phyloP scores from a whole-genome alignment of 352 stramenopile species.

The Phytopythium sindhum region DNA sequence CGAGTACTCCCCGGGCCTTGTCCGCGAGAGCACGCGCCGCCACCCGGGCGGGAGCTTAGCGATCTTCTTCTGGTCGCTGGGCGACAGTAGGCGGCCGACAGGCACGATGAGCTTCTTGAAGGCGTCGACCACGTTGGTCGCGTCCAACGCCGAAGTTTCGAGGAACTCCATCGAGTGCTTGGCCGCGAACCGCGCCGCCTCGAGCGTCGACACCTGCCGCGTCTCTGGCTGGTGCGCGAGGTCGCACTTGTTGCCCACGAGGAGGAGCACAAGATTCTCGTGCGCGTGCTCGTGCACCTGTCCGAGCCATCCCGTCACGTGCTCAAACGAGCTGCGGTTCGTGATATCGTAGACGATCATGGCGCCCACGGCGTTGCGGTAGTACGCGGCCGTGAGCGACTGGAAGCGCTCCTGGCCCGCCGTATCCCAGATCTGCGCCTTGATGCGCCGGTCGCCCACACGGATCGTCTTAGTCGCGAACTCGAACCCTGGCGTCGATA shows the following conservation, averaged over 20 bases:
- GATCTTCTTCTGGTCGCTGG: slow-evolving; percentile 56
- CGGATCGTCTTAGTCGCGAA: slow-evolving; percentile 87
- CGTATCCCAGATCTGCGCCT: slow-evolving; percentile 89
- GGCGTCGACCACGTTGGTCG: slow-evolving; percentile 84
- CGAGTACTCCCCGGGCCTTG: slow-evolving; percentile 75
- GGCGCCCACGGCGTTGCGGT: slow-evolving; percentile 86
- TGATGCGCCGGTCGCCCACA: slow-evolving; percentile 76
- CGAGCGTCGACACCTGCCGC: slow-evolving; percentile 82
- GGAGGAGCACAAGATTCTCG: slow-evolving; percentile 77
- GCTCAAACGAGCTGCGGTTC: slow-evolving; percentile 79
- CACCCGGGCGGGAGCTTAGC: slow-evolving; percentile 63
- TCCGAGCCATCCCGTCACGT: slow-evolving; percentile 70
- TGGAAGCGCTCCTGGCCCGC: slow-evolving; percentile 90
- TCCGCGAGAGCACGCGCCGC: slow-evolving; percentile 79
- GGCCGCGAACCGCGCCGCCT: slow-evolving; percentile 78
- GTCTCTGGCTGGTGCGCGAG: slow-evolving; percentile 70
- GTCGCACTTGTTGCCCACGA: slow-evolving; percentile 89
- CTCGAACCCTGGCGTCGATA: slow-evolving; percentile 51
- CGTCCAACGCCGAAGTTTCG: slow-evolving; percentile 79
- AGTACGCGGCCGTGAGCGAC: slow-evolving; percentile 91
- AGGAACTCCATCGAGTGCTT: slow-evolving; percentile 85
- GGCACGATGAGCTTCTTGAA: slow-evolving; percentile 89
- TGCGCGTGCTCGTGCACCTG: slow-evolving; percentile 83
- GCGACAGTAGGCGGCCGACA: slow-evolving; percentile 72
- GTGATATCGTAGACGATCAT: slow-evolving; percentile 94